phyloP scores from a whole-genome alignment of 345 rosid species.

The Psidium guajava region DNA sequence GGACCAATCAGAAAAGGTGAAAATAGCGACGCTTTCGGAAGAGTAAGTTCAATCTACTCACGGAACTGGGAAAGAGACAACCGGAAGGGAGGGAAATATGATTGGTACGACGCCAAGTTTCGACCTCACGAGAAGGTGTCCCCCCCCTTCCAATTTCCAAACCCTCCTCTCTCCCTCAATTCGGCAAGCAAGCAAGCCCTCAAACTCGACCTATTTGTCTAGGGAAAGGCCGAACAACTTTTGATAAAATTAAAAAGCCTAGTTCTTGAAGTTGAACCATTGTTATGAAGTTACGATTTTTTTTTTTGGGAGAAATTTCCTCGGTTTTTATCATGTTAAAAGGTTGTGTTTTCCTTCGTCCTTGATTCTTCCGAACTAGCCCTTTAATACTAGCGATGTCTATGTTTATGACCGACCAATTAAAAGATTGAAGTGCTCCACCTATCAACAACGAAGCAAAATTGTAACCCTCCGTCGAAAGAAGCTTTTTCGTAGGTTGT shows the following conservation, averaged over 20 bases:
- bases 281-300: too few relatives aligned
- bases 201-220: background rate
- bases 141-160: too few relatives aligned
- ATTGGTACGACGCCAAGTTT: background rate
- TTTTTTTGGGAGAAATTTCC: background rate
- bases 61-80: background rate
- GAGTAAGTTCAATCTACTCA: background rate
- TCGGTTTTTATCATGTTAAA: background rate
- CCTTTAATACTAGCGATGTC: background rate
- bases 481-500: background rate
- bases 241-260: background rate
- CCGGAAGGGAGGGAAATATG: background rate
- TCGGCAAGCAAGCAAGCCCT: background rate
- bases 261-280: background rate
- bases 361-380: background rate
- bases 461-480: background rate
- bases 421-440: background rate
- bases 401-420: background rate
- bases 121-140: background rate
- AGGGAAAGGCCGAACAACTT: background rate
- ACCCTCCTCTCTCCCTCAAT: background rate
- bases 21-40: background rate
- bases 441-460: background rate
- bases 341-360: background rate
- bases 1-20: background rate